Conservation (phyloP, 192 early-diverging fungal species). For the Umbelopsis ramanniana region DNA sequence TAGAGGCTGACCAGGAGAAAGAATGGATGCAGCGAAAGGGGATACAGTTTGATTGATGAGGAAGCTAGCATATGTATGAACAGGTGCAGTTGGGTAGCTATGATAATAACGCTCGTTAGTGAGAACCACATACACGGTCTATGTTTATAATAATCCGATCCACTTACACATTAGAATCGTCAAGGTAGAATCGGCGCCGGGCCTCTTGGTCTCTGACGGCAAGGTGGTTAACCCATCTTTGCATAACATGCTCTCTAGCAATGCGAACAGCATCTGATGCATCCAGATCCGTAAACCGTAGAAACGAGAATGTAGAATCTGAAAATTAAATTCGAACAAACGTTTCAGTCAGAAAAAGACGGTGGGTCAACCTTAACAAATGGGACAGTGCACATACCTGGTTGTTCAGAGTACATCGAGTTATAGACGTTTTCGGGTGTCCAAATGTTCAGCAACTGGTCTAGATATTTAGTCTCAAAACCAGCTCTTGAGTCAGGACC, state of each 20-base stretch:
- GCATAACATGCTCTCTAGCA: constrained; percentile 42
- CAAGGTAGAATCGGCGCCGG: constrained; percentile 39
- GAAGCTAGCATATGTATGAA: constrained; percentile 49
- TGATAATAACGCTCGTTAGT: neutral
- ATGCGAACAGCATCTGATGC: constrained; percentile 50
- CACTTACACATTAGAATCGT: neutral
- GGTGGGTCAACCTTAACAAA: neutral
- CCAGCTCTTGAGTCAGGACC: constrained; percentile 50
- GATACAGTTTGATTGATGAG: constrained; percentile 41
- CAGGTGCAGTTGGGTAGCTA: constrained; percentile 31
- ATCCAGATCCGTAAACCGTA: constrained; percentile 54
- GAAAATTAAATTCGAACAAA: neutral
- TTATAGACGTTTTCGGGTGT: constrained; percentile 54
- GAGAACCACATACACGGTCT: neutral
- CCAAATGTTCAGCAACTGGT: constrained; percentile 64
- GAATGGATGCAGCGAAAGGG: constrained; percentile 26
- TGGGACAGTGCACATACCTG: constrained; percentile 29
- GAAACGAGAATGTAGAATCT: constrained; percentile 56
- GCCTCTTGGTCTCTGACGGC: constrained; percentile 31
- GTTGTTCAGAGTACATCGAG: constrained; percentile 42
- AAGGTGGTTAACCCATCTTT: constrained; percentile 49
- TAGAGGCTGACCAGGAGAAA: constrained; percentile 27
- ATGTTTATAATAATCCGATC: no score
- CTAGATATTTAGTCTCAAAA: constrained; percentile 44
- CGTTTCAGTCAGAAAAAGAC: neutral